Base-by-base conservation (phyloP, 495 filamentous ascomycete genomes). In the Xylaria nigripes region DNA sequence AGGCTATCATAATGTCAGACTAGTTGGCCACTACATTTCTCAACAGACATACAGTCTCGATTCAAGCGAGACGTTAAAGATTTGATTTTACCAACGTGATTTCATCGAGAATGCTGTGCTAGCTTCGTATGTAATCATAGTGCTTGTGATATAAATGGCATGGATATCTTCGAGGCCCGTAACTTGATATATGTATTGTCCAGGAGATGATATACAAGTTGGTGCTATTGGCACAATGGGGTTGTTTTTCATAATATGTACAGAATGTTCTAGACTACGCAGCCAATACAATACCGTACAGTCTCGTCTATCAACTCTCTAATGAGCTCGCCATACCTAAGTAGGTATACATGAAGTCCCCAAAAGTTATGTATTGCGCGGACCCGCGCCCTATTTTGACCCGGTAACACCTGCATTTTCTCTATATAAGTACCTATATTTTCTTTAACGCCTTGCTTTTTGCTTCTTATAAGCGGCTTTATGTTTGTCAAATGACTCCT, bases 11-110 rank as follows among this genome's bases (percentile, higher is more conserved):
- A 51, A 50, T 24, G 56, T 55, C n/a, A 52, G 25, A 22, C 34
- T 58, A 2, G 54, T 52, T n/a, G 9, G 58, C 58, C 19, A 54
- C 48, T 43, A 51, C 58, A n/a, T n/a, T n/a, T n/a, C n/a, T n/a
- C n/a, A n/a, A n/a, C n/a, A n/a, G n/a, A n/a, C n/a, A n/a, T n/a
- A n/a, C n/a, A n/a, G n/a, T n/a, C n/a, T n/a, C n/a, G n/a, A n/a
- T n/a, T n/a, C 34, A 19, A 44, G n/a, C 9, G 8, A 24, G 22
- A 13, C 21, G 18, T 45, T 24, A 10, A 7, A 18, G 10, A 21
- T n/a, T 38, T 24, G 13, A 16, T 34, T 34, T 7, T 34, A 34
- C 12, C n/a, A n/a, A 34, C 13, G 12, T 8, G 12, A 6, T 13
- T 8, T 34, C 32, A 15, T 34, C 25, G 9, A 4, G 25, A 29